A percentile compares a stretch with the other conserved stretches of the same genome.
phyloP scores from a whole-genome alignment of 495 filamentous ascomycete species.

The Penicillium ochrochloron region DNA sequence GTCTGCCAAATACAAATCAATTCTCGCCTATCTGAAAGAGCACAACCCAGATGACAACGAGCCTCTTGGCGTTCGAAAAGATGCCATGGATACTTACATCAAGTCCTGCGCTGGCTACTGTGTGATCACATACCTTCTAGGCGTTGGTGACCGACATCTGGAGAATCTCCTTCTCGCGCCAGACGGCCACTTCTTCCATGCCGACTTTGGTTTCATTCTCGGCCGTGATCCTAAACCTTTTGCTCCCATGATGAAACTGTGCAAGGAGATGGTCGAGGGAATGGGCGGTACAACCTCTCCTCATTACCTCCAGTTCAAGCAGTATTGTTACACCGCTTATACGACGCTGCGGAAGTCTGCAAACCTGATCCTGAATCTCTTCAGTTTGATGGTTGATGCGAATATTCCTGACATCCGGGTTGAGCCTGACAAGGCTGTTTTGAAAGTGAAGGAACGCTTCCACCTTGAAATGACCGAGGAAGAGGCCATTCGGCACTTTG shows the following conservation, averaged over 20 bases:
- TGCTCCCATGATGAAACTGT: slow-evolving; percentile 94
- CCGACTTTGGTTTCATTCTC: slow-evolving; percentile 97
- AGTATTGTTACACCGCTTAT: slow-evolving; percentile 95
- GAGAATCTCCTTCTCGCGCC: slow-evolving; percentile 94
- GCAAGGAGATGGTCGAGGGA: slow-evolving; percentile 97
- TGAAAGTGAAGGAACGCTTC: slow-evolving; percentile 94
- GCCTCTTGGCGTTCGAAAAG: slow-evolving; percentile 85
- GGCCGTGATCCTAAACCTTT: slow-evolving; percentile 98
- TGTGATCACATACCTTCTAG: slow-evolving; percentile 98
- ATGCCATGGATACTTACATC: slow-evolving; percentile 93
- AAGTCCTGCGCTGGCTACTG: slow-evolving; percentile 98
- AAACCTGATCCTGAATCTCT: slow-evolving; percentile 93
- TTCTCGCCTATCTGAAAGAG: slow-evolving; percentile 82
- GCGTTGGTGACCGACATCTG: slow-evolving; percentile 93
- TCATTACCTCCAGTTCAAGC: slow-evolving; percentile 85
- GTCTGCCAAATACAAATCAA: slow-evolving; percentile 78
- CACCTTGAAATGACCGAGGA: slow-evolving; percentile 92
- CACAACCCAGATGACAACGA: slow-evolving; percentile 88
- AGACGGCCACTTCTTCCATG: slow-evolving; percentile 94
- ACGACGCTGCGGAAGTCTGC: slow-evolving; percentile 85
- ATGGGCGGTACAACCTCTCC: slow-evolving; percentile 86
- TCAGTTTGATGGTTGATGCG: slow-evolving; percentile 95
- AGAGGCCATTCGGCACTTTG: slow-evolving; percentile 86
- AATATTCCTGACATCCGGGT: slow-evolving; percentile 94
- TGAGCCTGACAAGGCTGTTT: slow-evolving; percentile 88